Evolutionary conservation across 2,329 filamentous ascomycete species (phyloP), one percentile per base, ranked within the genome.

Genomic region (Hawksworthiomyces lignivorus): DNA sequence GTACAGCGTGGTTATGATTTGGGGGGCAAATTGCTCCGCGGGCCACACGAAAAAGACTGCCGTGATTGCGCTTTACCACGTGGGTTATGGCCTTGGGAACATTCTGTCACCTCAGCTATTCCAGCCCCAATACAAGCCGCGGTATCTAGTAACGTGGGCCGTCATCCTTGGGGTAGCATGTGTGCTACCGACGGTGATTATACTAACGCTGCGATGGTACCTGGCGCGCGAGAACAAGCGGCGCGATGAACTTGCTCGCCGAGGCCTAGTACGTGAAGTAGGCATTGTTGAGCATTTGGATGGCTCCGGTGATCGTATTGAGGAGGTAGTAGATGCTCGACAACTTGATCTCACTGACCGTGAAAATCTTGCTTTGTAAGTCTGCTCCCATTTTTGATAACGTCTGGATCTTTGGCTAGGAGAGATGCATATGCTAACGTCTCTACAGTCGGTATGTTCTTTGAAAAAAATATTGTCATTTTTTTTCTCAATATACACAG

Each of bases 11-110:
- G 44, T 46, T 29, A 56, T 73, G 0, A 65, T 64, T 1, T 62
- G 73, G 44, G 66, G 67, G 31, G 70, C 68, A 1, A 68, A 67
- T 28, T 74, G 75, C 49, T 69, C 66, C 0, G 68, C 64, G 2
- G 75, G 75, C 0, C 74, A 79, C 47, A 77, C 75, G 1, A 80
- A 80, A 54, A 80, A 82, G 54, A 76, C 80, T 36, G 70, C 79
- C 21, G 76, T 76, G 14, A 79, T 77, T 20, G 75, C 72, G 1
- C 69, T 77, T 43, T 64, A 80, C 4, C 80, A 77, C 59, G 63
- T 80, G 14, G 75, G 74, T 1, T 74, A 75, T 40, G 79, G 75
- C 48, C 65, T 72, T 1, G 77, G 77, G 5, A 80, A 81, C 50
- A 77, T 81, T 32, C 68, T 68, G 4, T 72, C 75, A 0, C 78